Conservation (phyloP, 2,329 filamentous ascomycete genomes). For the Cladosporium sp. region DNA sequence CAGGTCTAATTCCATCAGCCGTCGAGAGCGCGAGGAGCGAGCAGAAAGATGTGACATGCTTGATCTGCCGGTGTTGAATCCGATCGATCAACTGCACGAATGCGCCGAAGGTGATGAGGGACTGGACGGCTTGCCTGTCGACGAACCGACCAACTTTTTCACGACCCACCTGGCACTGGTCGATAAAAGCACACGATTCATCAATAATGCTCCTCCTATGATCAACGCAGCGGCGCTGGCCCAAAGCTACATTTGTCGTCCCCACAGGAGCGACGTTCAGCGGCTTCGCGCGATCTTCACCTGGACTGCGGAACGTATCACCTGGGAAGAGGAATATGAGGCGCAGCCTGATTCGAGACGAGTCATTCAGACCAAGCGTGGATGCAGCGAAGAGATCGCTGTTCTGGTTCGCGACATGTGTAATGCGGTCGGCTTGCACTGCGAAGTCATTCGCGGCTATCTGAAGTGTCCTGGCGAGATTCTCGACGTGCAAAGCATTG, state of each 20-base stretch:
- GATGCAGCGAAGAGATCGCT: conserved; percentile 83
- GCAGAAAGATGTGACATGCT: conserved; percentile 91
- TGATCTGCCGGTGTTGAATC: conserved; percentile 79
- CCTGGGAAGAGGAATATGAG: conserved; percentile 93
- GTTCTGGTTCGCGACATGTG: conserved; percentile 91
- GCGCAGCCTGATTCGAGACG: conserved; percentile 75
- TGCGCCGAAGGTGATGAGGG: conserved; percentile 85
- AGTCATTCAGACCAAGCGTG: conserved; percentile 77
- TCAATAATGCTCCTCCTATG: conserved; percentile 68
- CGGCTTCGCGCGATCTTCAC: conserved; percentile 90
- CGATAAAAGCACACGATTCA: conserved; percentile 91
- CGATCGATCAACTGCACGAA: conserved; percentile 82
- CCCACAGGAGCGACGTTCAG: conserved; percentile 90
- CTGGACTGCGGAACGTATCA: conserved; percentile 91
- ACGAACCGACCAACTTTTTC: conserved; percentile 73
- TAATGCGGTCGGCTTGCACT: conserved; percentile 75
- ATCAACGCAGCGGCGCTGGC: conserved; percentile 77
- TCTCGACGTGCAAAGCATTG: conserved; percentile 71
- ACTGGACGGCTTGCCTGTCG: conserved; percentile 75
- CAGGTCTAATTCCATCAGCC: conserved; percentile 85
- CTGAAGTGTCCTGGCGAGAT: conserved; percentile 84
- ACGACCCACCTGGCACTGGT: conserved; percentile 67
- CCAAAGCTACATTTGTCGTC: conserved; percentile 86
- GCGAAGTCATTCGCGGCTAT: conserved; percentile 82
- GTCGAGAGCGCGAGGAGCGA: conserved; percentile 77